A percentile compares a stretch with the other conserved stretches of the same genome.
Conservation (phyloP, 148 eudicot genomes). For the Fagopyrum esculentum region DNA sequence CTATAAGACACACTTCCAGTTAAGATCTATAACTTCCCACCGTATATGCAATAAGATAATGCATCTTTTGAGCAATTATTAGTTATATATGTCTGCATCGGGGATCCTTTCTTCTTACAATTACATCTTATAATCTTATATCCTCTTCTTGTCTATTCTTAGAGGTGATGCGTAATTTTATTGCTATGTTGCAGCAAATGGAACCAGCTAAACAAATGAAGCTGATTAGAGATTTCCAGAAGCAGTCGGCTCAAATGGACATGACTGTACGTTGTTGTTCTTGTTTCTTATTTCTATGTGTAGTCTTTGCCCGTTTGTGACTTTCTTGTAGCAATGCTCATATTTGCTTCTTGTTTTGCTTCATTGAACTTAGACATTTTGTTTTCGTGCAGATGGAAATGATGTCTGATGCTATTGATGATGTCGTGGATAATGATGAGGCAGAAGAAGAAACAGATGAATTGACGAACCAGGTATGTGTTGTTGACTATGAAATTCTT, state of each 20-base stretch:
- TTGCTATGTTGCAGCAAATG: slow-evolving; percentile 60
- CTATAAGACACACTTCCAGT: not conserved
- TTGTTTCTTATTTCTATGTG: not conserved
- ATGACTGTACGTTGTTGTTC: slow-evolving; percentile 64
- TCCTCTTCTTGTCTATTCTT: not conserved
- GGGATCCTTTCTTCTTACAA: slow-evolving; percentile 3
- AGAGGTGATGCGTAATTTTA: not conserved
- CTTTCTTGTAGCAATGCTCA: slow-evolving; percentile 10
- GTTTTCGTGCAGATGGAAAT: slow-evolving; percentile 64
- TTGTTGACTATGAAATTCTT: not conserved
- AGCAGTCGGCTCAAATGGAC: slow-evolving; percentile 91
- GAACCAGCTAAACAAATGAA: slow-evolving; percentile 82
- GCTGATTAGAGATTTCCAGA: slow-evolving; percentile 76
- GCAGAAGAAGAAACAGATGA: slow-evolving; percentile 98
- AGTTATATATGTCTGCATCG: not conserved
- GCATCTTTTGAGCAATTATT: not conserved
- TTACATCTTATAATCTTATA: not conserved
- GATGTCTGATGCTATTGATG: slow-evolving; percentile 97
- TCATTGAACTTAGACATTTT: slow-evolving; percentile 11
- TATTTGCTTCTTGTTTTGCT: slow-evolving; percentile 11
- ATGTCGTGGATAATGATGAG: slow-evolving; percentile 83
- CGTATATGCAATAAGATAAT: not conserved
- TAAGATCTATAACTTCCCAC: not conserved
- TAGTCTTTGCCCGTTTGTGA: not conserved
- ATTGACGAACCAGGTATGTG: slow-evolving; percentile 71